Evolutionary conservation across 495 filamentous ascomycete species (phyloP), one percentile per base, ranked within the genome.

Genomic region (Penicillium coffeae): DNA sequence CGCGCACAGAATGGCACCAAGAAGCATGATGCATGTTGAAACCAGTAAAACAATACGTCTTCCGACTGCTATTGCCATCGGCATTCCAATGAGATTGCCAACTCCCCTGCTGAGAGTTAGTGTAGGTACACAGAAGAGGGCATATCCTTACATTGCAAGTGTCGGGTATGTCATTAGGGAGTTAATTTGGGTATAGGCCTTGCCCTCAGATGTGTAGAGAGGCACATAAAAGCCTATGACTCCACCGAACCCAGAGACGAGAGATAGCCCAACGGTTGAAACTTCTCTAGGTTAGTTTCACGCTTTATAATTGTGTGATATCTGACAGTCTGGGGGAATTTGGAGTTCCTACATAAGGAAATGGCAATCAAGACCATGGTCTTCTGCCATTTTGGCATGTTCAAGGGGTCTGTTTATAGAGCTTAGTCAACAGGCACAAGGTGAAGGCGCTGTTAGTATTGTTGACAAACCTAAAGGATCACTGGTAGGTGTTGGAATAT

Each of bases 81-180:
- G 71, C 62, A 71, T 66, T 46, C 68, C 66, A 19, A 74, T 51
- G 15, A 72, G 55, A 32, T 71, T 70, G 0, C 68, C 69, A 38
- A 72, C 54, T 8, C 71, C 71, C 63, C 50, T 47, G 33, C n/a
- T 27, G 7, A 21, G 9, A 3, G 9, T 21, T 3, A 38, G 32
- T 4, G 0, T 25, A 18, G 9, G 42, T 8, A 30, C 7, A 18
- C 14, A 13, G 21, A 10, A 36, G 4, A 8, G 8, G 34, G 3
- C 15, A 6, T 8, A 20, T 10, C 38, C 40, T 40, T n/a, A 54
- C 43, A 54, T 47, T 32, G 42, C 45, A 2, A 43, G 15, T 0
- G 69, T 72, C 50, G 46, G 44, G 39, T 42, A 50, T 35, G 50
- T 52, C 43, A 70, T 63, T 19, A 72, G 47, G n/a, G 53, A 34